phyloP scores from a whole-genome alignment of 1,139 yeast species.

The Kurtzmaniella natalensis region DNA sequence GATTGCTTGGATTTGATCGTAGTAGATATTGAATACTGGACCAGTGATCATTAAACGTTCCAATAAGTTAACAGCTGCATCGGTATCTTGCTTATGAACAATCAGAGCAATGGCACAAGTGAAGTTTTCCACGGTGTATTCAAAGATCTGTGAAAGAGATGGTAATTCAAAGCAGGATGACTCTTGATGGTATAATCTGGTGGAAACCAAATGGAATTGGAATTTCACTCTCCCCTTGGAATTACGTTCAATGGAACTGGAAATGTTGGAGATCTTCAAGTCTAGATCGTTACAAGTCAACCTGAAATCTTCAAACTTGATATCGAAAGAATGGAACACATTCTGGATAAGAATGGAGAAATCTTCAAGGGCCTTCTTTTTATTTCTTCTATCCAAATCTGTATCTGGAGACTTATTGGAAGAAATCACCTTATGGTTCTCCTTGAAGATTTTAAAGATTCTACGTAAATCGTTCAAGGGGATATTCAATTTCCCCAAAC shows the following conservation, averaged over 20 bases:
- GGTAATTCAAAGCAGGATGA: slow-evolving; percentile 35
- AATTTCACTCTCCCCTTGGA: slow-evolving; percentile 7
- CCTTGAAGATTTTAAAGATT: background rate
- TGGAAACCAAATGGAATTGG: slow-evolving; percentile 21
- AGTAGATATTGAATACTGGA: slow-evolving; percentile 35
- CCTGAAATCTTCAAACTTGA: slow-evolving; percentile 30
- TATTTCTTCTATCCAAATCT: background rate
- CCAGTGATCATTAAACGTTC: slow-evolving; percentile 17
- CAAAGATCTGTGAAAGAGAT: slow-evolving; percentile 14
- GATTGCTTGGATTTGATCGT: slow-evolving; percentile 30
- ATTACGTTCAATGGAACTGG: slow-evolving; percentile 9
- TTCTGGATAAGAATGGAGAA: background rate
- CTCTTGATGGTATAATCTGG: slow-evolving; percentile 25
- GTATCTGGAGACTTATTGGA: background rate
- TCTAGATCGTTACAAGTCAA: slow-evolving; percentile 17
- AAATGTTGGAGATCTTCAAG: slow-evolving; percentile 19
- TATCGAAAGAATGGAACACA: slow-evolving; percentile 10
- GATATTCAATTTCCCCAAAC: slow-evolving; percentile 23
- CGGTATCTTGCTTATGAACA: background rate
- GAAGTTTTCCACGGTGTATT: background rate
- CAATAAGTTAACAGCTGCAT: slow-evolving; percentile 8
- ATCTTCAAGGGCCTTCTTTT: background rate
- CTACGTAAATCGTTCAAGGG: slow-evolving; percentile 20
- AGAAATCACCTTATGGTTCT: background rate
- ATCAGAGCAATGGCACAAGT: slow-evolving; percentile 1